These are phyloP conservation scores for Geotrichum australiense DNA, from an alignment of 1,139 yeast genomes.

Conservation along the genomic window DNA sequence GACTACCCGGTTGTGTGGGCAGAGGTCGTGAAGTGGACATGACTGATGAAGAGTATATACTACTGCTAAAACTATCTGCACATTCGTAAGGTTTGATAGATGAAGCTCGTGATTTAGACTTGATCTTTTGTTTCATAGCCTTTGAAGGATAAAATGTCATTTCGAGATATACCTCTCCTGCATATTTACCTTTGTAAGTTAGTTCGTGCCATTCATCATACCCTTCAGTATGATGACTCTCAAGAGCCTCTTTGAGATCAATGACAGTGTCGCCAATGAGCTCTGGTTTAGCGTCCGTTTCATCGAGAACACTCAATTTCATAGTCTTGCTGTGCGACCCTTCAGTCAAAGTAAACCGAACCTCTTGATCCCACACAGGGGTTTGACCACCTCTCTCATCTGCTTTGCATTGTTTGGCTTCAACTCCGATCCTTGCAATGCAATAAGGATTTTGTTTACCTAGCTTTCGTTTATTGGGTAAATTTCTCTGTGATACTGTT, in stretches of 20 bases:
- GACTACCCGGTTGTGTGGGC: slow-evolving; percentile 11
- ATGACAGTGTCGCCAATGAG: slow-evolving; percentile 78
- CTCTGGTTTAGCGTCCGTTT: slow-evolving; percentile 78
- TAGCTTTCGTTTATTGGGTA: slow-evolving; percentile 72
- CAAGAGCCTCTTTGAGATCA: slow-evolving; percentile 65
- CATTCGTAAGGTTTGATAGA: neutral
- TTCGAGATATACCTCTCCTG: slow-evolving; percentile 84
- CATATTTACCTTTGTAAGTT: slow-evolving; percentile 60
- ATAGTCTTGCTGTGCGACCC: slow-evolving; percentile 43
- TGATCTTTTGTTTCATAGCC: slow-evolving; percentile 33
- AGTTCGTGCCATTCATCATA: slow-evolving; percentile 83
- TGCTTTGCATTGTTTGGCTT: slow-evolving; percentile 55
- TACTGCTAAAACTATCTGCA: neutral
- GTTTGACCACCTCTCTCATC: slow-evolving; percentile 15
- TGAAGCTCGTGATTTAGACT: neutral
- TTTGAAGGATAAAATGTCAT: slow-evolving; percentile 74
- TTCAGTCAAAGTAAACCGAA: slow-evolving; percentile 56
- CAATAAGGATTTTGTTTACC: slow-evolving; percentile 90
- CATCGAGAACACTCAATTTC: slow-evolving; percentile 75
- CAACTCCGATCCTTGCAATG: slow-evolving; percentile 70
- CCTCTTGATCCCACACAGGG: slow-evolving; percentile 50
- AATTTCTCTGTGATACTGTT: slow-evolving; percentile 38
- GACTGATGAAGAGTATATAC: neutral
- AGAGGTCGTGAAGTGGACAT: slow-evolving; percentile 6
- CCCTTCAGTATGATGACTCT: slow-evolving; percentile 58